Evolutionary conservation across 257 asterid genomes (phyloP).

Genomic region (Paraleonurus japonicus): DNA sequence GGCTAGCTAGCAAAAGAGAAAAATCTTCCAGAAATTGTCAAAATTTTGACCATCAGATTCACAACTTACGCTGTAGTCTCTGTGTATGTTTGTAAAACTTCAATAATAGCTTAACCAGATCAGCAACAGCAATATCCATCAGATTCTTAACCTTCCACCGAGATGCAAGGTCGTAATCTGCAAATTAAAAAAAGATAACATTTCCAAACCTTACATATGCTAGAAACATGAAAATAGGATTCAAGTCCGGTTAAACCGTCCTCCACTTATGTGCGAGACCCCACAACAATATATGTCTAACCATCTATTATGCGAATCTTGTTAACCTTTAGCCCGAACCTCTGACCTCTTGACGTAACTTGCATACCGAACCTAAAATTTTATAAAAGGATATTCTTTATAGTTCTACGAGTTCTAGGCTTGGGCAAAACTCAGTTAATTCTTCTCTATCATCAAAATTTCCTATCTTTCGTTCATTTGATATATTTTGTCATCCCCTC

Average conservation of each 20-base stretch:
- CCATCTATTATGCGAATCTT: too few relatives aligned
- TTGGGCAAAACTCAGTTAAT: background rate
- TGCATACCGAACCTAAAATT: background rate
- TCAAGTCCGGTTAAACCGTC: background rate
- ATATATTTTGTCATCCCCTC: background rate
- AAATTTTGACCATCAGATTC: background rate
- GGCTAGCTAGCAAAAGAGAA: background rate
- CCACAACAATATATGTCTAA: too few relatives aligned
- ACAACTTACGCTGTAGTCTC: background rate
- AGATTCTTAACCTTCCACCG: background rate
- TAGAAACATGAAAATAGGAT: background rate
- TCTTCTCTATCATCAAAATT: background rate
- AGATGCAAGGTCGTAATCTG: background rate
- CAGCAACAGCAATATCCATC: background rate
- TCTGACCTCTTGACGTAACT: too few relatives aligned
- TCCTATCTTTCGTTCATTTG: background rate
- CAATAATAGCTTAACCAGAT: background rate
- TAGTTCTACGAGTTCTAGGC: background rate
- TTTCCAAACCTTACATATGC: background rate
- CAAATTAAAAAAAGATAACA: background rate
- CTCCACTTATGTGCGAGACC: too few relatives aligned
- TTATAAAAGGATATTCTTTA: background rate
- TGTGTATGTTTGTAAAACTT: background rate
- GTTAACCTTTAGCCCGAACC: too few relatives aligned
- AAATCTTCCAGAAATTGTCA: background rate